phyloP scores from a whole-genome alignment of 257 asterid species.

The Coffea eugenioides region DNA sequence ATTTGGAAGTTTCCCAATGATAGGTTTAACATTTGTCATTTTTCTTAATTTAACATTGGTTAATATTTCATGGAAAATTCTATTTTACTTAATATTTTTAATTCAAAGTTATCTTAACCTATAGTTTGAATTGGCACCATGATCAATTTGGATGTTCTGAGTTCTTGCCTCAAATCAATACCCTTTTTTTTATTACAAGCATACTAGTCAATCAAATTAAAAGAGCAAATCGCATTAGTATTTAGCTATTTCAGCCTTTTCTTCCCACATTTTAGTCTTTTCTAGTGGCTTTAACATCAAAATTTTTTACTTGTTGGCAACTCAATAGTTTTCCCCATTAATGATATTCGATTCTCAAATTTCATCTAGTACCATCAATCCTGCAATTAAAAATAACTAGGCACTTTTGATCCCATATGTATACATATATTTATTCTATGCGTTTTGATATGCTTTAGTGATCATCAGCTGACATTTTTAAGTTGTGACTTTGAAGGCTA shows the following conservation, averaged over 20 bases:
- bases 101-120: slow-evolving; percentile 3
- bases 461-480: neutral
- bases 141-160: slow-evolving; percentile 53
- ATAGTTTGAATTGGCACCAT: slow-evolving; percentile 91
- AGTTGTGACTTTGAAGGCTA: slow-evolving; percentile 28
- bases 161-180: slow-evolving; percentile 48
- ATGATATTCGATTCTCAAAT: too few relatives aligned
- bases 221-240: slow-evolving; percentile 33
- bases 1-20: too few relatives aligned
- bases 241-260: slow-evolving; percentile 1
- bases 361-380: neutral
- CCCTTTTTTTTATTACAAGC: slow-evolving; percentile 66
- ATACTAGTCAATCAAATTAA: slow-evolving; percentile 30
- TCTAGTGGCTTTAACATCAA: slow-evolving; percentile 6
- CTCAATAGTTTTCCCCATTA: slow-evolving; percentile 10
- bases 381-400: slow-evolving; percentile 22
- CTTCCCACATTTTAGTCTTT: slow-evolving; percentile 33
- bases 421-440: neutral
- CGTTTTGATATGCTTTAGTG: neutral
- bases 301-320: slow-evolving; percentile 12
- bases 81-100: neutral
- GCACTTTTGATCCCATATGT: neutral
- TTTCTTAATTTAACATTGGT: neutral
- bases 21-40: neutral
- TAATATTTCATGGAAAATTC: too few relatives aligned